Base-by-base conservation (phyloP, 176 grass and related monocot species). In the Poa annua region DNA sequence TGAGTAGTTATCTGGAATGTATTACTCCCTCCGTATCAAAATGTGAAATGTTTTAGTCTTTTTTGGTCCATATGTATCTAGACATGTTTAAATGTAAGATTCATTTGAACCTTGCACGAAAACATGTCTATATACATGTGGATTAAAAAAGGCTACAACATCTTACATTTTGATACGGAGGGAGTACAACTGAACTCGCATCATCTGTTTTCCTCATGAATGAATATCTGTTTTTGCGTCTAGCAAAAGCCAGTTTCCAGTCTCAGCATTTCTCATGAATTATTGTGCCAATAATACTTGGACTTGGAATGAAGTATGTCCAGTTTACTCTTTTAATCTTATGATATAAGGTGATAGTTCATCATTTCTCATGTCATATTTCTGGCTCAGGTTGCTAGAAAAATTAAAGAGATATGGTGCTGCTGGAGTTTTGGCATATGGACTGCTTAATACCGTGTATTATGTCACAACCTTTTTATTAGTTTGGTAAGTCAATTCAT, bases 391-490 rank as follows among this genome's bases (percentile, higher is more conserved):
- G 50, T 66, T 95, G 76, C 82, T 98, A 36, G 51, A 93, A 76
- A 86, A 86, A 70, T 77, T 98, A 42, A 98, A 91, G 89, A 91
- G 91, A 88, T 98, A 98, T 75, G 96, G 96, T 77, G 77, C 87
- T 88, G 88, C 92, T 53, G 96, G 96, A 38, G 83, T 98, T 86
- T 86, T 98, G 26, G 90, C 92, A 38, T 98, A 98, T 87, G 96
- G 96, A 59, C 87, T 98, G 66, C 92, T 98, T 88, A 98, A 98
- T 80, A 98, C 92, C 2, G 60, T 91, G 48, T 98, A 98, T 79
- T 95, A 95, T 91, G 66, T 90, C n/a, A 95, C 83, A 48, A 81
- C 92, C 16, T 98, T 93, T 87, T 77, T 98, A 54, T 79, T 98
- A 78, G 96, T 95, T 54, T 98, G 96, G 96, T 98, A 72, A 90